A percentile compares a stretch with the other conserved stretches of the same genome.
These are phyloP conservation scores for Houttuynia cordata DNA, from an alignment of 164 flowering plant genomes.

Conservation along the genomic window DNA sequence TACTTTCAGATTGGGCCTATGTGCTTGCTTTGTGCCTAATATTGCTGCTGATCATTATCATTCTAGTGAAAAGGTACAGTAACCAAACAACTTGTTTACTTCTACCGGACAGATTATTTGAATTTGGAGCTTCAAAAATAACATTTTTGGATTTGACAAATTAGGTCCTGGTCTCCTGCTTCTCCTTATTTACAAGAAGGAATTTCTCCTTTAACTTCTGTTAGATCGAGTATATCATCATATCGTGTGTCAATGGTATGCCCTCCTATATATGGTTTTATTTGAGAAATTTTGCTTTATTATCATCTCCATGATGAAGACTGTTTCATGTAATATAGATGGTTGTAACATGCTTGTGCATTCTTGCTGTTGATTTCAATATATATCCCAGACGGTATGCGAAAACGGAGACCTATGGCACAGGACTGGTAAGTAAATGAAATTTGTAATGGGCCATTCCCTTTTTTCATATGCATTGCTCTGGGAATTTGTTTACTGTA, in stretches of 20 bases:
- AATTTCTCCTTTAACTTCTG: constrained; percentile 9
- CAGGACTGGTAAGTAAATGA: constrained; percentile 54
- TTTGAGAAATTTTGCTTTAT: background rate
- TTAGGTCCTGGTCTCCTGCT: constrained; percentile 28
- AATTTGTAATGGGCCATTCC: background rate
- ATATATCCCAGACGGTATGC: constrained; percentile 90
- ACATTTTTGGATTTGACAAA: constrained; percentile 1
- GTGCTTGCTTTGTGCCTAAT: constrained; percentile 23
- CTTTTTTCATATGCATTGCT: background rate
- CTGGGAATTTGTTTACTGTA: background rate
- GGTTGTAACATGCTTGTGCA: constrained; percentile 72
- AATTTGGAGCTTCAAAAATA: too few relatives aligned
- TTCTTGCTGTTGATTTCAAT: constrained; percentile 88
- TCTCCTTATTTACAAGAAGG: constrained; percentile 15
- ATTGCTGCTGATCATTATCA: constrained; percentile 22
- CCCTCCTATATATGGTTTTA: constrained; percentile 4
- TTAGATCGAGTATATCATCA: constrained; percentile 45
- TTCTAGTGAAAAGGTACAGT: constrained; percentile 38
- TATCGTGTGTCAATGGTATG: constrained; percentile 69
- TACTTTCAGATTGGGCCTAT: constrained; percentile 60
- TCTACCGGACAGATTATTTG: background rate
- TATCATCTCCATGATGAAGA: constrained; percentile 8
- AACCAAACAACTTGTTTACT: background rate
- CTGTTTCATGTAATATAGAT: constrained; percentile 38
- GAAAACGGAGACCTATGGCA: constrained; percentile 89